phyloP scores from a whole-genome alignment of 78 protist species.

The Dictyostelium brefeldianum region DNA sequence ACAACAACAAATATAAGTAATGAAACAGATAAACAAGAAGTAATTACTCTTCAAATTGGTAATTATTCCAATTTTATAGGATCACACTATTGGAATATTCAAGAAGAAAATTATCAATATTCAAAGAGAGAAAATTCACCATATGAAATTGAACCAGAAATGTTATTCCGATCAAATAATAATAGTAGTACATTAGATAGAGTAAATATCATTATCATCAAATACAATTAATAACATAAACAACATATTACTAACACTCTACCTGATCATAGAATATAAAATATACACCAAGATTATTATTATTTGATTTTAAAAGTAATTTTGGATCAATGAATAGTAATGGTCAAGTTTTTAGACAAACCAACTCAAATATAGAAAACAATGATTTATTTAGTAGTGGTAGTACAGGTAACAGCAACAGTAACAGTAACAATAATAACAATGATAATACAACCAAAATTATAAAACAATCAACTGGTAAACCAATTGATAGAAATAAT shows the following conservation, averaged over 20 bases:
- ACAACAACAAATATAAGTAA: not conserved
- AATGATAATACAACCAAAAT: not conserved
- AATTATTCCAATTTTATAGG: slow-evolving; percentile 55
- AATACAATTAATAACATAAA: too few species aligned
- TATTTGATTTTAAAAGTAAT: slow-evolving; percentile 48
- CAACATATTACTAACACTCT: too few species aligned
- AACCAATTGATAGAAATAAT: slow-evolving; percentile 33
- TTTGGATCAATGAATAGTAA: slow-evolving; percentile 54
- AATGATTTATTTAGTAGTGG: not conserved
- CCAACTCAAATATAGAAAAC: not conserved
- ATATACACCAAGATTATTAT: slow-evolving; percentile 61
- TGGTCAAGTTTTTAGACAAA: slow-evolving; percentile 18
- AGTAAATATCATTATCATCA: slow-evolving; percentile 7
- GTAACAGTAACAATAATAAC: not conserved
- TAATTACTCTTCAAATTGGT: slow-evolving; percentile 66
- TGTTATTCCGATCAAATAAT: slow-evolving; percentile 31
- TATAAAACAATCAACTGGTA: slow-evolving; percentile 19
- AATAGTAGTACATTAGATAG: not conserved
- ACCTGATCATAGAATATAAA: not conserved
- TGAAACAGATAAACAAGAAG: slow-evolving; percentile 2
- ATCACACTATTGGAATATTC: slow-evolving; percentile 74
- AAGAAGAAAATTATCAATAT: slow-evolving; percentile 58
- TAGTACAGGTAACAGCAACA: not conserved
- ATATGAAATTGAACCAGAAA: slow-evolving; percentile 42
- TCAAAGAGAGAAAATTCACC: slow-evolving; percentile 3